Conservation (phyloP, 2,329 filamentous ascomycete species). For the Trichoderma brevicompactum region DNA sequence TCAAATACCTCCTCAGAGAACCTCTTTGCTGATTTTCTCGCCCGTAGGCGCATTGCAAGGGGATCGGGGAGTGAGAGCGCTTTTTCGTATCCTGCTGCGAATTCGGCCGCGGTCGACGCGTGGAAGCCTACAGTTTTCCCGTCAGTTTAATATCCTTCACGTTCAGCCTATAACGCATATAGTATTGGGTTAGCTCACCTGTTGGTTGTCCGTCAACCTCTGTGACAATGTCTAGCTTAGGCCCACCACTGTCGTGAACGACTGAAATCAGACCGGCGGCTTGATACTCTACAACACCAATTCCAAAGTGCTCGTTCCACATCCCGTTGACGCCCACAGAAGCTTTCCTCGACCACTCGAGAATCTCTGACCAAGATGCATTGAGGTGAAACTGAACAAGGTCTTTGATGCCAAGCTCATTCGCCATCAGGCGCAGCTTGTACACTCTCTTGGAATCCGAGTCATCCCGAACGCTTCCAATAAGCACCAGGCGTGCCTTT, state of each 20-base stretch:
- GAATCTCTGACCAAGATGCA: conserved; percentile 84
- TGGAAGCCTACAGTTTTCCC: conserved; percentile 70
- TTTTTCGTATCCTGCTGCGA: conserved; percentile 77
- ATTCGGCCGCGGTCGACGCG: conserved; percentile 76
- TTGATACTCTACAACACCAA: conserved; percentile 97
- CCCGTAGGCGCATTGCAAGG: conserved; percentile 73
- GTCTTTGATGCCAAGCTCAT: conserved; percentile 84
- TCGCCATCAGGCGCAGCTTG: conserved; percentile 80
- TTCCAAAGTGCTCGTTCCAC: conserved; percentile 99
- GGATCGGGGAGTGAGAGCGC: conserved; percentile 75
- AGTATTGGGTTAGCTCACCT: conserved; percentile 54
- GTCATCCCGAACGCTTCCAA: conserved; percentile 90
- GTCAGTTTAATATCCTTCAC: background rate
- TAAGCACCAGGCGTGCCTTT: conserved; percentile 73
- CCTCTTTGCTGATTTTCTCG: conserved; percentile 75
- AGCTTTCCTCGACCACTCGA: conserved; percentile 75
- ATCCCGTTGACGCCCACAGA: conserved; percentile 94
- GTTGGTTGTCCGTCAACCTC: conserved; percentile 77
- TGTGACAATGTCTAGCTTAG: conserved; percentile 90
- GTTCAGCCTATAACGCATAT: background rate
- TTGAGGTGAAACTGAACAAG: conserved; percentile 87
- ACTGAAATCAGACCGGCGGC: conserved; percentile 91
- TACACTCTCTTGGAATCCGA: conserved; percentile 83
- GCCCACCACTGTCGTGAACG: conserved; percentile 90
- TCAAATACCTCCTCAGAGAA: conserved; percentile 90